phyloP scores from a whole-genome alignment of 2,329 filamentous ascomycete species.

The Monilinia aucupariae region DNA sequence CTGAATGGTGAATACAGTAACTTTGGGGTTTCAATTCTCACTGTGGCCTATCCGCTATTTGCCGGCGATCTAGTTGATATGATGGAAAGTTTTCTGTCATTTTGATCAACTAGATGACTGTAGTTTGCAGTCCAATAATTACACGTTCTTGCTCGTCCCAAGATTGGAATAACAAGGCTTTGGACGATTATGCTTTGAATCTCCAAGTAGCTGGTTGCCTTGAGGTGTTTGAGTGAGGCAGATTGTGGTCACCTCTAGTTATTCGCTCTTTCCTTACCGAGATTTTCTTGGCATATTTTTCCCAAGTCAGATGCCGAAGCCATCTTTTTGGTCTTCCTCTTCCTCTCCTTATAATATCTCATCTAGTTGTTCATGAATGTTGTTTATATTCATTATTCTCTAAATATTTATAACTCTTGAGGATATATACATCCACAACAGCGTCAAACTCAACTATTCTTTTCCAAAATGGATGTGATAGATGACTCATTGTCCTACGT shows the following conservation, averaged over 20 bases:
- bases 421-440: neutral
- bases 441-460: neutral
- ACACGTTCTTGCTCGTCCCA: neutral
- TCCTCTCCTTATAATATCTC: rapidly evolving
- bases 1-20: no score
- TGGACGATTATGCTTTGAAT: neutral
- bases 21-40: no score
- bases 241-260: neutral
- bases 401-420: neutral
- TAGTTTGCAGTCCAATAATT: no score
- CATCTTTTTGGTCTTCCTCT: neutral
- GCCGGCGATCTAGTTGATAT: no score
- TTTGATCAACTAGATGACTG: no score
- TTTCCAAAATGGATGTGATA: neutral
- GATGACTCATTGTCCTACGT: neutral
- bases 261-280: neutral
- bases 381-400: neutral
- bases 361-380: neutral
- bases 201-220: neutral
- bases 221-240: no score
- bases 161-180: neutral
- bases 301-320: neutral
- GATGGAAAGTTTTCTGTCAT: no score
- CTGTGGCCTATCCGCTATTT: no score
- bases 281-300: neutral